Percentiles rank a stretch among this genome's conserved stretches.
Conservation (phyloP, 2,329 filamentous ascomycete genomes). For the Ceratocystis cubensis region DNA sequence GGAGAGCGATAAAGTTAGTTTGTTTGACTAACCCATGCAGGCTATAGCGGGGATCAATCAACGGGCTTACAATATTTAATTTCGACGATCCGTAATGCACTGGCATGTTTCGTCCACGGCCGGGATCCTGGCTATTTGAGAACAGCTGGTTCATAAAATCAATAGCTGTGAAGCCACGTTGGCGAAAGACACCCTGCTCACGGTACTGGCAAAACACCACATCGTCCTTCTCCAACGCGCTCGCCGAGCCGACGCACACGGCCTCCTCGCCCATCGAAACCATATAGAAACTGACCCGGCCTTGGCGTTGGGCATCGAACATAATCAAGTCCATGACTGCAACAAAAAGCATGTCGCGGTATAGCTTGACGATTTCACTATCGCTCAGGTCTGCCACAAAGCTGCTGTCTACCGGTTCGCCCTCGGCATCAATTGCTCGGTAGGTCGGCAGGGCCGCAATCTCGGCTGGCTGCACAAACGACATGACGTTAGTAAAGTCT, state of each 20-base stretch:
- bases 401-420: conserved; percentile 62
- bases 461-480: conserved; percentile 61
- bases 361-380: conserved; percentile 45
- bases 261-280: conserved; percentile 91
- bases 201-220: conserved; percentile 91
- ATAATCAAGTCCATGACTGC: conserved; percentile 93
- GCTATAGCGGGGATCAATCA: background rate
- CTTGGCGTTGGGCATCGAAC: conserved; percentile 94
- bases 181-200: conserved; percentile 80
- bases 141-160: conserved; percentile 96
- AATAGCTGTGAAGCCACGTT: conserved; percentile 72
- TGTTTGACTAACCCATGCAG: background rate
- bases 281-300: conserved; percentile 95
- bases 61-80: conserved; percentile 61
- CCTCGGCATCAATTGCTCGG: conserved; percentile 81
- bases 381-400: conserved; percentile 59
- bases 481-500: conserved; percentile 70
- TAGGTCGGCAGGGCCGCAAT: conserved; percentile 77
- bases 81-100: conserved; percentile 84
- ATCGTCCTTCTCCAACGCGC: conserved; percentile 69
- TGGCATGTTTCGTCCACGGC: conserved; percentile 86
- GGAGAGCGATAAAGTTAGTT: background rate
- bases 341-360: conserved; percentile 53
- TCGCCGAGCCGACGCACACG: conserved; percentile 77
- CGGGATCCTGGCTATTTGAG: conserved; percentile 67